Conservation (phyloP, 208 protist genomes). For the Crithidia brevicula region DNA sequence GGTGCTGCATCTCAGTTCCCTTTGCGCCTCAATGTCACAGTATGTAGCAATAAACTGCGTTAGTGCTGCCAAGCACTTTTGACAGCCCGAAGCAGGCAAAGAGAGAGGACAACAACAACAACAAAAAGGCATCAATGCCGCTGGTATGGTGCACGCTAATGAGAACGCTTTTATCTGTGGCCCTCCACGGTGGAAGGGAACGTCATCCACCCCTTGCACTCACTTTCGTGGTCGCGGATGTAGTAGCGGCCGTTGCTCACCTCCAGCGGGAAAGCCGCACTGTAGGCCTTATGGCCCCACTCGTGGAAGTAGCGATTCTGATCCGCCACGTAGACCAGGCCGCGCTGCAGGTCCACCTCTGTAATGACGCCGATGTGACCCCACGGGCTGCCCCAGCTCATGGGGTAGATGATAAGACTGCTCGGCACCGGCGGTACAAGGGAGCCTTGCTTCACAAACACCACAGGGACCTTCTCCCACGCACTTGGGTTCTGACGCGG, state of each 20-base stretch:
- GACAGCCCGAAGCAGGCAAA: not conserved
- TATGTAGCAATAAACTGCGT: no score
- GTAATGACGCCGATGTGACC: conserved; percentile 88
- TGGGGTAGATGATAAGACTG: conserved; percentile 84
- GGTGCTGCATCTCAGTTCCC: no score
- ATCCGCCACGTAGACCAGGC: conserved; percentile 67
- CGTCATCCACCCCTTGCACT: conserved; percentile 62
- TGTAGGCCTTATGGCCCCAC: conserved; percentile 58
- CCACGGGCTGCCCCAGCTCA: conserved; percentile 55
- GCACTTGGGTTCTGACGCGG: conserved; percentile 24
- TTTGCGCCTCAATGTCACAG: no score
- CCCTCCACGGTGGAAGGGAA: conserved; percentile 27
- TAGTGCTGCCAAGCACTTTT: no score
- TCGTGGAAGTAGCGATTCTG: conserved; percentile 84
- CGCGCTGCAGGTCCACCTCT: conserved; percentile 37
- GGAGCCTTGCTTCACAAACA: conserved; percentile 60
- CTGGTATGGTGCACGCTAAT: no score
- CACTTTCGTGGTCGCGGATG: conserved; percentile 65
- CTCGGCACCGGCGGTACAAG: conserved; percentile 44
- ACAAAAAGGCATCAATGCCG: not conserved
- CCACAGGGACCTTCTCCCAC: conserved; percentile 49
- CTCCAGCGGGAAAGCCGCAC: conserved; percentile 58
- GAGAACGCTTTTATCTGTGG: no score
- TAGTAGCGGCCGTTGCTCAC: conserved; percentile 50
- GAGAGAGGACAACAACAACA: not conserved